Evolutionary conservation across 2,329 filamentous ascomycete species (phyloP).

Genomic region (Diaporthe humulicola): DNA sequence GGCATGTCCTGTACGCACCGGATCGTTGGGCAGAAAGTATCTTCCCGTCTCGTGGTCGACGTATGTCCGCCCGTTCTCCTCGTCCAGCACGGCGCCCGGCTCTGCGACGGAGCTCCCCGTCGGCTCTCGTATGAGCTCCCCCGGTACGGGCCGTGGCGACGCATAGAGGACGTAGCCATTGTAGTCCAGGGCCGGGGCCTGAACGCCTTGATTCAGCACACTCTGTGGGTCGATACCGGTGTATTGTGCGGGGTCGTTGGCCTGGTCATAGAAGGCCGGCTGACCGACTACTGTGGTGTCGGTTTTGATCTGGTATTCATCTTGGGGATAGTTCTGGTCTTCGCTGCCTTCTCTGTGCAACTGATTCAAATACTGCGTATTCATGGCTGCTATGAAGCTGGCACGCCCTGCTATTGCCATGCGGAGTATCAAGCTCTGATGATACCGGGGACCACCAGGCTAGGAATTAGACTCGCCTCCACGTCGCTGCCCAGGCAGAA

Average conservation of each 20-base stretch:
- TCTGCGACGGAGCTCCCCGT: conserved; percentile 18
- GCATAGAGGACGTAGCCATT: conserved; percentile 22
- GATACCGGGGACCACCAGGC: not conserved
- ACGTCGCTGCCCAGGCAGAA: not conserved
- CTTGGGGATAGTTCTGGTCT: not conserved
- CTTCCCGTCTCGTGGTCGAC: conserved; percentile 17
- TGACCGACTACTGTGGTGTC: not conserved
- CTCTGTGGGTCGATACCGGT: not conserved
- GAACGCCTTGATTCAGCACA: not conserved
- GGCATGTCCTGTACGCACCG: not conserved
- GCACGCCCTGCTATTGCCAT: no score
- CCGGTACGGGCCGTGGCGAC: not conserved
- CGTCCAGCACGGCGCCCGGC: not conserved
- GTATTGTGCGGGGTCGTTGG: conserved; percentile 1
- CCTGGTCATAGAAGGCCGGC: not conserved
- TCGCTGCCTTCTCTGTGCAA: no score
- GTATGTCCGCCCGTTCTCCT: conserved; percentile 28
- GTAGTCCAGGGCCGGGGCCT: not conserved
- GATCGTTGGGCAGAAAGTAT: conserved; percentile 29
- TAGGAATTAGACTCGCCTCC: not conserved
- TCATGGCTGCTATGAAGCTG: not conserved
- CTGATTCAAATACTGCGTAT: not conserved
- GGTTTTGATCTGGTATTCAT: not conserved
- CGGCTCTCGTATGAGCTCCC: conserved; percentile 19
- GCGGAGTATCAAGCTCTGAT: no score